A percentile compares a stretch with the other conserved stretches of the same genome.
phyloP scores from a whole-genome alignment of 345 rosid species.

The Diplotaxis tenuifolia region DNA sequence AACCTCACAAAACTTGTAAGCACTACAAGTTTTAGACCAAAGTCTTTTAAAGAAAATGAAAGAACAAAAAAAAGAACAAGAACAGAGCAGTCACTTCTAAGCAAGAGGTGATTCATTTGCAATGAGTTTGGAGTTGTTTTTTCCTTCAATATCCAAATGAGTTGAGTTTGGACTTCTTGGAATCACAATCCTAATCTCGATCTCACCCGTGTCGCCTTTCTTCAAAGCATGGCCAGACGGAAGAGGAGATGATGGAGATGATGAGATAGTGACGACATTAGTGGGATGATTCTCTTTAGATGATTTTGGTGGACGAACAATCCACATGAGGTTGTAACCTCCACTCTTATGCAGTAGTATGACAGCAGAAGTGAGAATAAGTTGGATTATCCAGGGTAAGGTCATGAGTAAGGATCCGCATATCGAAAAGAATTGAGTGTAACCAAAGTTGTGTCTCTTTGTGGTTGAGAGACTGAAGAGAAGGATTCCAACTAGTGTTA shows the following conservation, averaged over 20 bases:
- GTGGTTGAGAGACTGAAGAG: slow-evolving; percentile 31
- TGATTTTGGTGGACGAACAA: slow-evolving; percentile 29
- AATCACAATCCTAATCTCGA: slow-evolving; percentile 36
- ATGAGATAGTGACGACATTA: slow-evolving; percentile 8
- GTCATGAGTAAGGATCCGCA: slow-evolving; percentile 30
- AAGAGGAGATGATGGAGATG: slow-evolving; percentile 25
- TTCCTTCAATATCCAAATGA: slow-evolving; percentile 31
- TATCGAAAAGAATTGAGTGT: slow-evolving; percentile 28
- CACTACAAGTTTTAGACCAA: slow-evolving; percentile 6
- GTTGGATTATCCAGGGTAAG: slow-evolving; percentile 37
- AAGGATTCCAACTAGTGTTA: slow-evolving; percentile 33
- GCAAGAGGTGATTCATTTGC: slow-evolving; percentile 23
- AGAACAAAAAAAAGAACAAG: slow-evolving; percentile 15
- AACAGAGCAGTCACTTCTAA: slow-evolving; percentile 7
- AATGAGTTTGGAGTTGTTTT: slow-evolving; percentile 25
- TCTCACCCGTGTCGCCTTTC: slow-evolving; percentile 21
- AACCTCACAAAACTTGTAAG: slow-evolving; percentile 22
- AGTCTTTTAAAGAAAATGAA: background rate
- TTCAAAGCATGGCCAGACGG: slow-evolving; percentile 24
- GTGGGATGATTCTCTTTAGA: slow-evolving; percentile 9
- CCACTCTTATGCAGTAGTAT: slow-evolving; percentile 22
- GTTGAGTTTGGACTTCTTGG: slow-evolving; percentile 11
- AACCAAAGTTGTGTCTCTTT: slow-evolving; percentile 19
- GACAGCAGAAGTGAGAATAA: slow-evolving; percentile 22
- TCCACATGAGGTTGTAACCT: slow-evolving; percentile 31